phyloP scores from a whole-genome alignment of 2,329 filamentous ascomycete genomes.

The Neonectria faginata region DNA sequence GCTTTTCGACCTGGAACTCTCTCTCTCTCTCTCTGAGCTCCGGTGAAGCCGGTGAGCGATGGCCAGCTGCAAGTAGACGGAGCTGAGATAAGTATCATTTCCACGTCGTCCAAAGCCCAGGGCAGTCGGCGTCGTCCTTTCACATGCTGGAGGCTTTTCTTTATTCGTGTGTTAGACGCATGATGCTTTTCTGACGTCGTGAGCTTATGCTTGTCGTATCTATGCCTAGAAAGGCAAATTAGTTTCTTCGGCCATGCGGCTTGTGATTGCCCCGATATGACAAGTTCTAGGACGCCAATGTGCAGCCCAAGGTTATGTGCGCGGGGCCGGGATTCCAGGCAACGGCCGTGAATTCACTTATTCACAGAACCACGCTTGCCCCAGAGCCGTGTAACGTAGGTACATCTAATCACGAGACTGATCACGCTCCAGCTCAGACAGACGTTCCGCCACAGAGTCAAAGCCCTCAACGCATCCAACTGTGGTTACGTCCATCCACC shows the following conservation, averaged over 20 bases:
- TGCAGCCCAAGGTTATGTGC: no score
- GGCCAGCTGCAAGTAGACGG: neutral
- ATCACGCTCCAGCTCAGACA: no score
- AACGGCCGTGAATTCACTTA: no score
- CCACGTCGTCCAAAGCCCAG: neutral
- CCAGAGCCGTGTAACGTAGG: no score
- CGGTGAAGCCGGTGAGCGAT: neutral
- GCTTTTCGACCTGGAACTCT: constrained; percentile 13
- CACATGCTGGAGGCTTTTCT: neutral
- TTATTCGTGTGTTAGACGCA: neutral
- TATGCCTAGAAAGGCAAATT: neutral
- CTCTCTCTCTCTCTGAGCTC: neutral
- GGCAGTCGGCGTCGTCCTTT: neutral
- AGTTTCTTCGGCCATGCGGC: neutral
- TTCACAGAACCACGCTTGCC: no score
- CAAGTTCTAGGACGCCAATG: no score
- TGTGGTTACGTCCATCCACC: no score
- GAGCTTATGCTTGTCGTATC: neutral
- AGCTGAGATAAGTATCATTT: neutral
- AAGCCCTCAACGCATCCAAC: no score
- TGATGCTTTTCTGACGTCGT: neutral
- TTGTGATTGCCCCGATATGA: constrained; percentile 1
- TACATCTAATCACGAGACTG: no score
- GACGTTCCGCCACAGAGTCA: no score
- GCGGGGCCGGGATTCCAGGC: no score